Percentiles rank a stretch among this genome's conserved stretches.
These are phyloP conservation scores for Debaryomyces coudertii DNA, from an alignment of 1,139 yeast genomes.

Conservation along the genomic window DNA sequence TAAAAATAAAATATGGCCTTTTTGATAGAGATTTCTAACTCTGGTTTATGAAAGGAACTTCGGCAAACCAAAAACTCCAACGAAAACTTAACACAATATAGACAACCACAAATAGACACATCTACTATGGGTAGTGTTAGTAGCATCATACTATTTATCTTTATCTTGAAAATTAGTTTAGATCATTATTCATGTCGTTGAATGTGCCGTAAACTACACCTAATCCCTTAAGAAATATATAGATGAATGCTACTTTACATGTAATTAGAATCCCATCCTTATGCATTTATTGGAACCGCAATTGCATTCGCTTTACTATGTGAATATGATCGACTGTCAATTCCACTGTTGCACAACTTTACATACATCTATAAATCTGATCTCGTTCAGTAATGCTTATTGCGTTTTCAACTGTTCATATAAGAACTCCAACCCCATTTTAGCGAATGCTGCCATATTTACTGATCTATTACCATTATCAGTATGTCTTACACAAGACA, in stretches of 20 bases:
- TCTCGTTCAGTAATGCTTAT: not conserved
- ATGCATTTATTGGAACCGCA: not conserved
- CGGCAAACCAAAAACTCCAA: not conserved
- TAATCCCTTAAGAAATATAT: too few species aligned
- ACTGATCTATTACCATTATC: slow-evolving; percentile 52
- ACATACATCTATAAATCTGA: slow-evolving; percentile 4
- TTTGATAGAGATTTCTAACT: too few species aligned
- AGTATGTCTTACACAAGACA: slow-evolving; percentile 52
- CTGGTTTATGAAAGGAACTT: too few species aligned
- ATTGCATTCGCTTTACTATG: too few species aligned
- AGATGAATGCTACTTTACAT: too few species aligned
- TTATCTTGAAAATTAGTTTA: not conserved
- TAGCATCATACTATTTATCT: not conserved
- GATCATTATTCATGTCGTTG: too few species aligned
- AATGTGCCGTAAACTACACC: too few species aligned
- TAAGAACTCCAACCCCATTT: slow-evolving; percentile 63
- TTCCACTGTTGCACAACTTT: not conserved
- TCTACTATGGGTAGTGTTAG: not conserved
- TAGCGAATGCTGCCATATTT: slow-evolving; percentile 79
- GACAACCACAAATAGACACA: too few species aligned
- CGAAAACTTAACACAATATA: too few species aligned
- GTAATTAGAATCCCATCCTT: not conserved
- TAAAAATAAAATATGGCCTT: too few species aligned
- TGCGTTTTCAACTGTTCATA: slow-evolving; percentile 37
- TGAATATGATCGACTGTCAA: not conserved